phyloP scores from a whole-genome alignment of 2,329 filamentous ascomycete species.

The Cladophialophora bantiana region DNA sequence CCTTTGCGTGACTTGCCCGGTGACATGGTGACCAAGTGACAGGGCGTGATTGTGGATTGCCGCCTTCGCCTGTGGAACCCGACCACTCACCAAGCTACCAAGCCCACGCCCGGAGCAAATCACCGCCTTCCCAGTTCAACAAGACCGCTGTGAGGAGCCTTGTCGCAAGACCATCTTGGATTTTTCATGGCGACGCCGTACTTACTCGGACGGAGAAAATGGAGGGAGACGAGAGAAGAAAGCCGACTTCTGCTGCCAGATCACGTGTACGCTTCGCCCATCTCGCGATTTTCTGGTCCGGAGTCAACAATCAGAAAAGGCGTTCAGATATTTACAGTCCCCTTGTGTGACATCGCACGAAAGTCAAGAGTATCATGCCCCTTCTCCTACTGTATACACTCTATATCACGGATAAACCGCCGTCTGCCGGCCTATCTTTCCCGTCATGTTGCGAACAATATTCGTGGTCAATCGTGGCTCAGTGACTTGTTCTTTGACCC shows the following conservation, averaged over 20 bases:
- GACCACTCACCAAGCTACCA: not conserved
- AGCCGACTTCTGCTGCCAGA: too few species aligned
- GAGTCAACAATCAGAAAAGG: too few species aligned
- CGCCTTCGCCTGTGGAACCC: not conserved
- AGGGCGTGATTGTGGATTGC: not conserved
- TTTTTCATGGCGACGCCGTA: not conserved
- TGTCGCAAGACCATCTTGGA: not conserved
- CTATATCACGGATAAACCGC: not conserved
- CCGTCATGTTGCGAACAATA: not conserved
- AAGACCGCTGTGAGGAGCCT: not conserved
- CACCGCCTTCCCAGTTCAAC: not conserved
- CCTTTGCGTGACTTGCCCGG: slow-evolving; percentile 14
- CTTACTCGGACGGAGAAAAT: too few species aligned
- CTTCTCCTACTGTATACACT: not conserved
- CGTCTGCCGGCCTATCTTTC: not conserved
- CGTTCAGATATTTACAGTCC: too few species aligned
- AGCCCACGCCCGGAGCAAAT: not conserved
- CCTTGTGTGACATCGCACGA: too few species aligned
- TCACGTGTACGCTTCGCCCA: too few species aligned
- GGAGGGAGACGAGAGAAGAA: too few species aligned
- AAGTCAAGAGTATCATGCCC: too few species aligned
- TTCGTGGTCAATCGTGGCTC: not conserved
- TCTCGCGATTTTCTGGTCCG: too few species aligned
- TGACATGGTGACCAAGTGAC: not conserved
- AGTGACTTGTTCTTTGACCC: not conserved